A percentile compares a stretch with the other conserved stretches of the same genome.
Conservation (phyloP, 2,329 filamentous ascomycete species). For the Fusarium multiceps region DNA sequence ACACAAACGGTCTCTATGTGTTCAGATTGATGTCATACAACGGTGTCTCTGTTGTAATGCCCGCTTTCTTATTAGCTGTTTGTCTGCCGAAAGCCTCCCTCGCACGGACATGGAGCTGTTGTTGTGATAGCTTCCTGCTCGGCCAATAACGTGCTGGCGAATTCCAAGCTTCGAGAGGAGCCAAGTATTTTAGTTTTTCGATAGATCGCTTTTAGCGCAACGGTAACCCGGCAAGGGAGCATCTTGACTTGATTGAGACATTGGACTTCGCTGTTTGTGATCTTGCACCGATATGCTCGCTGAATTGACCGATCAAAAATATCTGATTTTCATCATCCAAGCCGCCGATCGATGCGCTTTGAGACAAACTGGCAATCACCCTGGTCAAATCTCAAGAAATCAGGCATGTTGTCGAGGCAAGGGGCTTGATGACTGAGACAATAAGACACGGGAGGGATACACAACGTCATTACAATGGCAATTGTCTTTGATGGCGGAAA, state of each 20-base stretch:
- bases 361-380: neutral
- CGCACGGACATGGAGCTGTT: neutral
- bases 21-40: constrained; percentile 3
- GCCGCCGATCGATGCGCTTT: neutral
- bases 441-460: neutral
- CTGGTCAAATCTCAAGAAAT: neutral
- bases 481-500: neutral
- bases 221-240: neutral
- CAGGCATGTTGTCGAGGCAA: accelerated
- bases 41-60: neutral
- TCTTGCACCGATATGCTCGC: too few species aligned
- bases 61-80: neutral
- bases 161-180: neutral
- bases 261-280: neutral
- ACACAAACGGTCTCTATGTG: accelerated
- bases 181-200: neutral
- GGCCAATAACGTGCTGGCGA: neutral
- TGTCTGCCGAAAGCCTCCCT: neutral
- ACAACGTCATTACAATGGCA: neutral
- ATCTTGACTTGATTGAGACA: neutral
- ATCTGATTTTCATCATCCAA: neutral
- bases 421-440: too few species aligned
- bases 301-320: neutral
- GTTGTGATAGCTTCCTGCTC: accelerated
- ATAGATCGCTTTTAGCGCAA: neutral